A percentile compares a stretch with the other conserved stretches of the same genome.
Conservation (phyloP, 1,284 basidiomycete species). For the Ceratobasidium sp. region DNA sequence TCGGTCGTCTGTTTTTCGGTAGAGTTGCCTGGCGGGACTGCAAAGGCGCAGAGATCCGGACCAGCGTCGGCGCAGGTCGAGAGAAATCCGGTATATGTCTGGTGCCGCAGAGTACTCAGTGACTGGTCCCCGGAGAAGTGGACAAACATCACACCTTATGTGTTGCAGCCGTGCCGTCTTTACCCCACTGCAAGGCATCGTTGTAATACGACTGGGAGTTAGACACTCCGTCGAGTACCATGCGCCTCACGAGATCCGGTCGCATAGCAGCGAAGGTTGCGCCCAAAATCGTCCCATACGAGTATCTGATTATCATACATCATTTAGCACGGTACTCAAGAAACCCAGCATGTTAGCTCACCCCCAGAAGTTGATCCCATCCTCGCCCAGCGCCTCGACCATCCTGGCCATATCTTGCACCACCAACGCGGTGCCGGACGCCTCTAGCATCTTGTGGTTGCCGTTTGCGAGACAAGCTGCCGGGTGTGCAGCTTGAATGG, state of each 20-base stretch:
- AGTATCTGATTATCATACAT: slow-evolving; percentile 25
- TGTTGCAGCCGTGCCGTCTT: slow-evolving; percentile 49
- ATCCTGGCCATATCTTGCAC: slow-evolving; percentile 52
- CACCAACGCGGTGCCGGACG: slow-evolving; percentile 50
- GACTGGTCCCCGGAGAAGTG: no score
- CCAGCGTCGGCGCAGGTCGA: slow-evolving; percentile 47
- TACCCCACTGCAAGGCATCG: slow-evolving; percentile 50
- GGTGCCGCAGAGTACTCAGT: not conserved
- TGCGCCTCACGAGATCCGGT: slow-evolving; percentile 52
- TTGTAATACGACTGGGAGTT: slow-evolving; percentile 48
- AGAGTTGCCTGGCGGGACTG: not conserved
- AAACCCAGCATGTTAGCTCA: not conserved
- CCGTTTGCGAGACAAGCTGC: slow-evolving; percentile 49
- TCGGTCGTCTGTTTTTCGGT: slow-evolving; percentile 32
- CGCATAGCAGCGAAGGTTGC: slow-evolving; percentile 55
- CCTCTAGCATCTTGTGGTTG: slow-evolving; percentile 48
- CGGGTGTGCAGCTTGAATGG: slow-evolving; percentile 4
- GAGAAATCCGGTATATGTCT: slow-evolving; percentile 46
- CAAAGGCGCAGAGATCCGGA: slow-evolving; percentile 45
- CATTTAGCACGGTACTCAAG: not conserved
- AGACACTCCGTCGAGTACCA: slow-evolving; percentile 54
- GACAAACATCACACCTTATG: slow-evolving; percentile 42
- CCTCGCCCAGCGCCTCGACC: slow-evolving; percentile 51
- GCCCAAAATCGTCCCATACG: slow-evolving; percentile 53
- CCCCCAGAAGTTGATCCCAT: slow-evolving; percentile 40